Evolutionary conservation across 495 filamentous ascomycete genomes (phyloP).

Genomic region (Penicillium argentinense): DNA sequence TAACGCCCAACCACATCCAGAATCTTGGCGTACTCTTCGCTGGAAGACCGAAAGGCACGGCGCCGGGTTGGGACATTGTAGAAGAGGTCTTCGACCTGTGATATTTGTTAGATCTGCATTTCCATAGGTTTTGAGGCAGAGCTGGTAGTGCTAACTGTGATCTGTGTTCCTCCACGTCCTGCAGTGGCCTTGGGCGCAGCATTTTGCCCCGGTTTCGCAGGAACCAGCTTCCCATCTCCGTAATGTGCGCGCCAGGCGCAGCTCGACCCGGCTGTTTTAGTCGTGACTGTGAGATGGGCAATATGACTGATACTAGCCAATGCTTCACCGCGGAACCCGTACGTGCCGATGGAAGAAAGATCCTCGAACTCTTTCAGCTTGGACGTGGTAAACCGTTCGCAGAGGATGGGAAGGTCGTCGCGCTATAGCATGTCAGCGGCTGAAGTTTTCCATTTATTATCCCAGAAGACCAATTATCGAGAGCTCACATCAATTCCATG

Average conservation of each 20-base stretch:
- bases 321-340: slow-evolving; percentile 96
- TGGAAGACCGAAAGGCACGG: slow-evolving; percentile 84
- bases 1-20: slow-evolving; percentile 93
- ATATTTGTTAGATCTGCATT: neutral
- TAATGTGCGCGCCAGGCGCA: slow-evolving; percentile 91
- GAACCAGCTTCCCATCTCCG: slow-evolving; percentile 76
- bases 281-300: slow-evolving; percentile 91
- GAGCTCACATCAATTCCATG: slow-evolving; percentile 84
- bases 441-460: neutral
- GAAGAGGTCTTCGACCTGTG: slow-evolving; percentile 88
- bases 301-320: slow-evolving; percentile 99
- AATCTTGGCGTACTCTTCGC: slow-evolving; percentile 98
- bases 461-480: neutral
- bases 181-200: slow-evolving; percentile 86
- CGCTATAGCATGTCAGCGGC: slow-evolving; percentile 52
- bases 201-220: slow-evolving; percentile 88
- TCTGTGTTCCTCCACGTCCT: slow-evolving; percentile 92
- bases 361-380: slow-evolving; percentile 97
- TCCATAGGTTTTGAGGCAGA: neutral
- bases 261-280: slow-evolving; percentile 84
- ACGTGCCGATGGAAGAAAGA: slow-evolving; percentile 85
- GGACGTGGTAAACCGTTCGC: slow-evolving; percentile 95
- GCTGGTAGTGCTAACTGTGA: slow-evolving; percentile 61
- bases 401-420: slow-evolving; percentile 91
- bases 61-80: slow-evolving; percentile 92